phyloP scores from a whole-genome alignment of 345 rosid genomes.

The Populus davidiana region DNA sequence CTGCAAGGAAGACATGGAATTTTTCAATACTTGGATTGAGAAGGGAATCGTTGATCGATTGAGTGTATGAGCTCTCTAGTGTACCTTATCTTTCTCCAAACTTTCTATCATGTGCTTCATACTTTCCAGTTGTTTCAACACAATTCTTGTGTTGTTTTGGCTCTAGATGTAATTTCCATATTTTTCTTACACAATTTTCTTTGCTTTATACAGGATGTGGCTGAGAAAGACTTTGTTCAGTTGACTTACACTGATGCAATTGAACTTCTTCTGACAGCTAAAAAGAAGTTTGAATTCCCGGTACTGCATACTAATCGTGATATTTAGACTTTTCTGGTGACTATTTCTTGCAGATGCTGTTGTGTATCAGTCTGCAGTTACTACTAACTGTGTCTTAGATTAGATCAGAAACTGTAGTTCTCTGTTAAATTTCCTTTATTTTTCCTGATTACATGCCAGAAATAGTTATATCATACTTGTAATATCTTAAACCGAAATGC shows the following conservation, averaged over 20 bases:
- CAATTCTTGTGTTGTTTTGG: background rate
- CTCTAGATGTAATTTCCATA: background rate
- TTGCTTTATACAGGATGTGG: constrained; percentile 58
- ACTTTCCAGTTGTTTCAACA: background rate
- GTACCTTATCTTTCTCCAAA: constrained; percentile 22
- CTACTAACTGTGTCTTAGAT: background rate
- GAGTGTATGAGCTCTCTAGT: constrained; percentile 58
- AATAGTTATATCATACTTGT: background rate
- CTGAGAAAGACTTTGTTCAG: constrained; percentile 84
- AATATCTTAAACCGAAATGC: background rate
- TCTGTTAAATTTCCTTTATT: background rate
- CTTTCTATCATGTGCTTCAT: constrained; percentile 7
- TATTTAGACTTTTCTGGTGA: background rate
- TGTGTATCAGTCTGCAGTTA: background rate
- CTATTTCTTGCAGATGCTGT: constrained; percentile 1
- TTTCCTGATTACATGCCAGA: background rate
- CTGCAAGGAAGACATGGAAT: constrained; percentile 98
- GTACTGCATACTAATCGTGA: constrained; percentile 35
- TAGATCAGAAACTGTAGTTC: background rate
- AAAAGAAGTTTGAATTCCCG: constrained; percentile 85
- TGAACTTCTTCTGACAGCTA: constrained; percentile 76
- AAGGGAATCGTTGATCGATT: constrained; percentile 87
- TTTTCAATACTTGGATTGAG: constrained; percentile 95
- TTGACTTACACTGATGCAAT: constrained; percentile 83
- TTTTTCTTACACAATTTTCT: background rate